Percentiles rank a stretch among this genome's conserved stretches.
Evolutionary conservation across 495 filamentous ascomycete genomes (phyloP).

Genomic region (Viridothelium virens): DNA sequence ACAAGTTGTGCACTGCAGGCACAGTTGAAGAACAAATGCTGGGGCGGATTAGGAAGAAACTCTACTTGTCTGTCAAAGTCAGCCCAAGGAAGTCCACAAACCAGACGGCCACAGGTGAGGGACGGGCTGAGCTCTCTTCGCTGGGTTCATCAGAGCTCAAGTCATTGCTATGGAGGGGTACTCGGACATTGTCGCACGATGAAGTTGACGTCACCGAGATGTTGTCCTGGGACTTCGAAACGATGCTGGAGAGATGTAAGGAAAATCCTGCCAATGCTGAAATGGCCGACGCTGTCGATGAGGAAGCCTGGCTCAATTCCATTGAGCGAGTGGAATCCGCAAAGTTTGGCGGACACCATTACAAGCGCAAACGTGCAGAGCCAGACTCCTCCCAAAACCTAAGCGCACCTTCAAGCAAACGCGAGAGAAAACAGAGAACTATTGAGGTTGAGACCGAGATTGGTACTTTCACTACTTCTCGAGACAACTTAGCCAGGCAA

Average conservation of each 20-base stretch:
- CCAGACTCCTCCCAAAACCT: conserved; percentile 29
- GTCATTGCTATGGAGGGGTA: conserved; percentile 49
- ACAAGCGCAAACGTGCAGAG: conserved; percentile 31
- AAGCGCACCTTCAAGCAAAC: conserved; percentile 32
- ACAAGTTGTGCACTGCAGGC: conserved; percentile 51
- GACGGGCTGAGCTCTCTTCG: neutral
- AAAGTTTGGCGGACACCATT: conserved; percentile 51
- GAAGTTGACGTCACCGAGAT: conserved; percentile 51
- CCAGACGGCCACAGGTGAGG: neutral
- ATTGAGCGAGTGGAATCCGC: conserved; percentile 54
- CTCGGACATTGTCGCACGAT: conserved; percentile 46
- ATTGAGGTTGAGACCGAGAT: conserved; percentile 26
- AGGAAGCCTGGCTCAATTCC: conserved; percentile 50
- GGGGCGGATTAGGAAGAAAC: conserved; percentile 56
- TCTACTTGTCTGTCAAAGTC: conserved; percentile 53
- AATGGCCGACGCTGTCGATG: conserved; percentile 41
- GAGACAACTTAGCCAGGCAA: conserved; percentile 41
- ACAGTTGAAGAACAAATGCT: conserved; percentile 60
- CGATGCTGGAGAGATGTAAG: conserved; percentile 49
- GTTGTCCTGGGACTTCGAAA: conserved; percentile 51
- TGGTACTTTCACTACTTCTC: conserved; percentile 17
- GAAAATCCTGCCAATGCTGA: conserved; percentile 41
- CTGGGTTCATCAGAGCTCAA: conserved; percentile 47
- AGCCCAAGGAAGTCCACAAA: conserved; percentile 36
- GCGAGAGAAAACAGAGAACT: neutral